These are phyloP conservation scores for Marchantia paleacea DNA, from an alignment of 225 moss, liverwort and hornwort genomes.

Conservation along the genomic window DNA sequence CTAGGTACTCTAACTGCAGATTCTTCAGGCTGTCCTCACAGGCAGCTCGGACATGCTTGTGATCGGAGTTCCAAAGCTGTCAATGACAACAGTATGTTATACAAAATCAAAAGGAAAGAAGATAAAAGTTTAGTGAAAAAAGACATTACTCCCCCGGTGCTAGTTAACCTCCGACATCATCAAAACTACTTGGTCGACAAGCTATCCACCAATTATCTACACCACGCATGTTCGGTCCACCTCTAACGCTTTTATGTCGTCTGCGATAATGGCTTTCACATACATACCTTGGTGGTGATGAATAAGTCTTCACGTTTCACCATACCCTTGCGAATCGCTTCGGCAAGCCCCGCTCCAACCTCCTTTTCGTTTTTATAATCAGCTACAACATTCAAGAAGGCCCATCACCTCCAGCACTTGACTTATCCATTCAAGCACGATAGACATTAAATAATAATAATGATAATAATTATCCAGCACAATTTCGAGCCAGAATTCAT, in stretches of 20 bases:
- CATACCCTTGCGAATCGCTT: constrained; percentile 65
- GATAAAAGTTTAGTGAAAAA: too few species aligned
- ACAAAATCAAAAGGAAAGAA: too few species aligned
- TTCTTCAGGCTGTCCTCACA: constrained; percentile 85
- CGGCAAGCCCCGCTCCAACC: constrained; percentile 76
- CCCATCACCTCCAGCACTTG: neutral
- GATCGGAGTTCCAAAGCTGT: constrained; percentile 98
- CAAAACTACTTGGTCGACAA: too few species aligned
- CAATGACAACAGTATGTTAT: neutral
- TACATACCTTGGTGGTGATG: constrained; percentile 78
- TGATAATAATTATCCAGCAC: neutral
- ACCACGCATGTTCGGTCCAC: too few species aligned
- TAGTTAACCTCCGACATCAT: too few species aligned
- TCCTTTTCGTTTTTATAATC: constrained; percentile 94
- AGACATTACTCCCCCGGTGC: too few species aligned
- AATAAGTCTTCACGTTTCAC: constrained; percentile 93
- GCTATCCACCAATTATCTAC: too few species aligned
- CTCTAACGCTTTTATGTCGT: too few species aligned
- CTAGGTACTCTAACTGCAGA: constrained; percentile 78
- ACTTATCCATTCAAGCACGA: neutral
- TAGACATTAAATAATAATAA: too few species aligned
- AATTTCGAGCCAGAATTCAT: neutral
- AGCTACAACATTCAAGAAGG: constrained; percentile 47
- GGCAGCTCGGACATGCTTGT: constrained; percentile 80
- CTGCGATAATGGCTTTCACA: neutral